Base-by-base conservation (phyloP, 768 basidiomycete genomes). In the Gautieria morchelliformis region DNA sequence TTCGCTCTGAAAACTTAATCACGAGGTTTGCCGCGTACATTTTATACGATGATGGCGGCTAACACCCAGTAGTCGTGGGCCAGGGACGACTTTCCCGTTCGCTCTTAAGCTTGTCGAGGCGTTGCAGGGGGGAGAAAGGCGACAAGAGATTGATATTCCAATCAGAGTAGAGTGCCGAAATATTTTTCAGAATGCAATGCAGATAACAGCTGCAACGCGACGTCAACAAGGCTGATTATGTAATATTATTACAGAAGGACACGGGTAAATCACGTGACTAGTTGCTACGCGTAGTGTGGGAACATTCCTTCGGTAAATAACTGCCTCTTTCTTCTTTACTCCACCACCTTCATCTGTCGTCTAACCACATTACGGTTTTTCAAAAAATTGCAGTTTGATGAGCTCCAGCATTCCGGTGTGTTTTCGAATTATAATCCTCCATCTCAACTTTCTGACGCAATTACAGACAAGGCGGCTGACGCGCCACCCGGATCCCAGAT, bases 1-100 rank as follows among this genome's bases (percentile, higher is more conserved):
- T 90, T 39, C 71, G 87, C 19, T 87, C 87, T 4, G 79, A 77
- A 0, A 83, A 80, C 52, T 74, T 92, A 5, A 75, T 92, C 11
- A 90, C 89, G 19, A 90, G 87, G 88, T 86, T 56, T 33, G 71
- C 27, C 63, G 47, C 3, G 19, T 27, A 22, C 20, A 3, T 47
- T n/a, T 24, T 32, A 10, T 41, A 11, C 11, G n/a, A 48, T 19
- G 42, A 33, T 11, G 5, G 11, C 27, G 19, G 22, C 27, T 33
- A 24, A 44, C 10, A 30, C 41, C n/a, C n/a, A 45, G 4, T 58
- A 89, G 85, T 65, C 86, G 86, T 33, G 87, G 87, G 3, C 87
- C 85, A 63, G 88, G 89, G 11, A 89, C 88, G 3, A 72, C 81
- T 0, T 91, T 92, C 64, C 81, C 82, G 1, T 91, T 92, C 61